phyloP scores from a whole-genome alignment of 441 rosid species.

The Metrosideros polymorpha region DNA sequence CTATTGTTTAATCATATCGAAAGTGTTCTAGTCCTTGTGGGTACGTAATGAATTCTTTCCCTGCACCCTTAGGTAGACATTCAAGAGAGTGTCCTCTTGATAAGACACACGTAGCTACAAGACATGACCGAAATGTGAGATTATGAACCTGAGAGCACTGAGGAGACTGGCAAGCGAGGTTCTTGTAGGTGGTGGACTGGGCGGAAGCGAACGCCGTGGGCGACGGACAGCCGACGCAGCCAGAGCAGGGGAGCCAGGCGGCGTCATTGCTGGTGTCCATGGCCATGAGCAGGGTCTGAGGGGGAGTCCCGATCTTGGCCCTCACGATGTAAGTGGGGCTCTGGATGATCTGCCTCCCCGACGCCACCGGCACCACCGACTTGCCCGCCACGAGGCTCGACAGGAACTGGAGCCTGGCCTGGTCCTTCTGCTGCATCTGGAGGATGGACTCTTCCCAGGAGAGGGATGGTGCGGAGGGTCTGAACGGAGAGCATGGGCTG shows the following conservation, averaged over 20 bases:
- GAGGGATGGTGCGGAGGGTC: slow-evolving; percentile 28
- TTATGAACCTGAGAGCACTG: slow-evolving; percentile 55
- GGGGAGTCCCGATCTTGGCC: slow-evolving; percentile 70
- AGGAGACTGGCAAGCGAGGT: slow-evolving; percentile 47
- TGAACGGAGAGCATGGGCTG: slow-evolving; percentile 79
- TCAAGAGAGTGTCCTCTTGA: too few relatives aligned
- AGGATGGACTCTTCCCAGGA: slow-evolving; percentile 77
- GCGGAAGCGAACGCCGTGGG: slow-evolving; percentile 37
- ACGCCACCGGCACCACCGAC: slow-evolving; percentile 78
- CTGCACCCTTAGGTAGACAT: too few relatives aligned
- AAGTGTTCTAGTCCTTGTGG: too few relatives aligned
- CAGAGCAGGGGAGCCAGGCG: slow-evolving; percentile 79
- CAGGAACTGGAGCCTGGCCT: slow-evolving; percentile 58
- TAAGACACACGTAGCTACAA: too few relatives aligned
- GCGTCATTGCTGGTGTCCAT: slow-evolving; percentile 84
- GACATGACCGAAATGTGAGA: too few relatives aligned
- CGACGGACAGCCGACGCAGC: slow-evolving; percentile 68
- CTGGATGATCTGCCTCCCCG: slow-evolving; percentile 63
- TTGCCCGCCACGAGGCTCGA: slow-evolving; percentile 54
- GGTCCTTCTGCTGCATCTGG: slow-evolving; percentile 56
- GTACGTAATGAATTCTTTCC: too few relatives aligned
- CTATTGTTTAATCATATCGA: too few relatives aligned
- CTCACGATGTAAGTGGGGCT: slow-evolving; percentile 80
- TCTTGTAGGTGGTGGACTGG: slow-evolving; percentile 47
- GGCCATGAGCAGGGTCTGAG: slow-evolving; percentile 76